phyloP scores from a whole-genome alignment of 1,284 basidiomycete species.

The Tilletia caries region DNA sequence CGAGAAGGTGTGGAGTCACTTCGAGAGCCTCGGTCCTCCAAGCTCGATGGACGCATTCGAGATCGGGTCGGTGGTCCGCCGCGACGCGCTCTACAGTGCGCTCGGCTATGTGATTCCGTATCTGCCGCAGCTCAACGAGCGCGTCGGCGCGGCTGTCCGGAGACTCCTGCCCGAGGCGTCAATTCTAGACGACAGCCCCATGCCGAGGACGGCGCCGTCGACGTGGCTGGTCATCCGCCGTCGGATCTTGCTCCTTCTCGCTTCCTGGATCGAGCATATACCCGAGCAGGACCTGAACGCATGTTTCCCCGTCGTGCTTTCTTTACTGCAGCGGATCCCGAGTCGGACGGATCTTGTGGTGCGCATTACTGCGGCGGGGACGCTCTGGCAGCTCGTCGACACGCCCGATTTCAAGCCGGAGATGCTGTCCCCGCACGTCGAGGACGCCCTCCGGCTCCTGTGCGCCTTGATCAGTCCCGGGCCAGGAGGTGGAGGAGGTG shows the following conservation, averaged over 20 bases:
- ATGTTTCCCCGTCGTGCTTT: conserved; percentile 42
- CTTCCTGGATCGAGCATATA: conserved; percentile 49
- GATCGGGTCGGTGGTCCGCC: conserved; percentile 33
- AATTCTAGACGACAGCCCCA: background rate
- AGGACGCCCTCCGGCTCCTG: conserved; percentile 36
- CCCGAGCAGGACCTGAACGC: conserved; percentile 23
- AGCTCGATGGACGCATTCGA: conserved; percentile 41
- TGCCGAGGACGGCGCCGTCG: conserved; percentile 22
- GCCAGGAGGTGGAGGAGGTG: background rate
- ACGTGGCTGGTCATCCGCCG: conserved; percentile 45
- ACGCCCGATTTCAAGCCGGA: conserved; percentile 49
- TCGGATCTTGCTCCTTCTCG: conserved; percentile 43
- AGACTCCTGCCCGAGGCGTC: conserved; percentile 40
- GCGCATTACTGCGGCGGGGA: conserved; percentile 43
- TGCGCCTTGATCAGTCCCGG: conserved; percentile 31
- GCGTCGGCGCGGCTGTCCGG: conserved; percentile 34
- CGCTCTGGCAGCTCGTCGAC: conserved; percentile 43
- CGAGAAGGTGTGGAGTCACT: conserved; percentile 10
- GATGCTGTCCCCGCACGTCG: conserved; percentile 41
- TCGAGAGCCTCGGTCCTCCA: conserved; percentile 29
- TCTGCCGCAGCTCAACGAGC: conserved; percentile 26
- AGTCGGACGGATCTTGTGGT: conserved; percentile 45
- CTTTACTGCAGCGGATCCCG: conserved; percentile 32
- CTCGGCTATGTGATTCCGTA: conserved; percentile 39
- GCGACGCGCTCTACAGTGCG: conserved; percentile 49